Base-by-base conservation (phyloP, 441 rosid genomes). In the Pelargonium citronellum region DNA sequence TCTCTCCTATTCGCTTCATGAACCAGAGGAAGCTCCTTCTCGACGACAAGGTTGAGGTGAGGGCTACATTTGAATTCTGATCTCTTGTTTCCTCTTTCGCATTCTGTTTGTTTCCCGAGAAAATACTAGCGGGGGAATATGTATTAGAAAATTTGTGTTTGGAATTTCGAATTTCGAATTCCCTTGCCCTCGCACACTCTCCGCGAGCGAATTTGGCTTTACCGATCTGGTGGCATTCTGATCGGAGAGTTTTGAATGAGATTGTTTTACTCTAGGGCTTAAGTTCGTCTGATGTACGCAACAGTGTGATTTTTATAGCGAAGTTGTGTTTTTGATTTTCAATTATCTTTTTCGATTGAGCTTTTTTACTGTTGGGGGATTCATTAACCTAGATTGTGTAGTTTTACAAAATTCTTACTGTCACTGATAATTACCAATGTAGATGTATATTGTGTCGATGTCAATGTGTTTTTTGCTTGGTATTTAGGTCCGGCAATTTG, bases 401-500 rank as follows among this genome's bases (percentile, higher is more conserved):
- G 39, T 34, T 34, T 34, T 34, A 34, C 39, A 34, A 34, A 34
- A 34, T 34, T 34, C 7, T 34, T 34, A 34, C 39, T 34, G 39
- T 34, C 39, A 34, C 22, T 19, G 5, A 27, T 58, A 9, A 58
- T 19, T 58, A 19, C 24, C 30, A 27, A 19, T 19, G 64, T 9
- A 12, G 65, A 11, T 24, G 37, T 61, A 24, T 61, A 61, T 24
- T 61, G 12, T 27, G 30, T 61, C 24, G 7, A 61, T 10, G 39
- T 24, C 39, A 24, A 61, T 22, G 27, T 61, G 2, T 61, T 61
- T 61, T 11, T 24, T 46, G 51, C 51, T 46, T 46, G 39, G 7
- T 61, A 10, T 65, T 68, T 67, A 82, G 85, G 85, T 82, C 69
- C 81, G 83, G 47, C 85, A 79, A 67, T 78, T 82, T 72, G 85